phyloP scores from a whole-genome alignment of 2,329 filamentous ascomycete species.

The Phialocephala subalpina region DNA sequence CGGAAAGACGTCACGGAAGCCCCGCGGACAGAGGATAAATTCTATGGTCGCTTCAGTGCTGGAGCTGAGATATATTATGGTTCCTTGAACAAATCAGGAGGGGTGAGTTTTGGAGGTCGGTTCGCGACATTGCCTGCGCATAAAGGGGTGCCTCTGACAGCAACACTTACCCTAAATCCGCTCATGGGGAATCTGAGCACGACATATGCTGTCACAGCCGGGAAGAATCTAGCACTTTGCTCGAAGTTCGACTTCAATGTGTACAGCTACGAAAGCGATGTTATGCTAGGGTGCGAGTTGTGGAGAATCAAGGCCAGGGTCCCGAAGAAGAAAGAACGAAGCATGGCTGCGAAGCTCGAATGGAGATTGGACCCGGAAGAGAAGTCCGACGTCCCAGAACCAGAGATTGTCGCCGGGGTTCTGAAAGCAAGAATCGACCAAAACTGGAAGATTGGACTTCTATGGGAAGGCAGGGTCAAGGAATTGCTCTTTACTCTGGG shows the following conservation, averaged over 20 bases:
- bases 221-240: conserved; percentile 82
- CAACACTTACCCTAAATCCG: conserved; percentile 92
- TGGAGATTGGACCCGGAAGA: conserved; percentile 54
- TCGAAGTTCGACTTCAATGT: conserved; percentile 97
- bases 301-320: conserved; percentile 70
- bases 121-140: conserved; percentile 87
- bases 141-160: conserved; percentile 88
- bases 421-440: conserved; percentile 91
- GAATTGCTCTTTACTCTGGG: conserved; percentile 92
- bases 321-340: conserved; percentile 48
- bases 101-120: conserved; percentile 85
- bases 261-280: conserved; percentile 96
- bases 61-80: conserved; percentile 97
- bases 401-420: conserved; percentile 81
- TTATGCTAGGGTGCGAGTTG: conserved; percentile 90
- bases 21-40: conserved; percentile 58
- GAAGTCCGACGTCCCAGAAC: conserved; percentile 44
- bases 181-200: conserved; percentile 93
- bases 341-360: conserved; percentile 62
- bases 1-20: conserved; percentile 36
- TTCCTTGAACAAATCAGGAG: conserved; percentile 90
- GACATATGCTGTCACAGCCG: conserved; percentile 90
- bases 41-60: conserved; percentile 85
- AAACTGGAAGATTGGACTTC: conserved; percentile 81
- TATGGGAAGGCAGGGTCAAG: conserved; percentile 95